Conservation (phyloP, 2,329 filamentous ascomycete species). For the Monosporascus sp. region DNA sequence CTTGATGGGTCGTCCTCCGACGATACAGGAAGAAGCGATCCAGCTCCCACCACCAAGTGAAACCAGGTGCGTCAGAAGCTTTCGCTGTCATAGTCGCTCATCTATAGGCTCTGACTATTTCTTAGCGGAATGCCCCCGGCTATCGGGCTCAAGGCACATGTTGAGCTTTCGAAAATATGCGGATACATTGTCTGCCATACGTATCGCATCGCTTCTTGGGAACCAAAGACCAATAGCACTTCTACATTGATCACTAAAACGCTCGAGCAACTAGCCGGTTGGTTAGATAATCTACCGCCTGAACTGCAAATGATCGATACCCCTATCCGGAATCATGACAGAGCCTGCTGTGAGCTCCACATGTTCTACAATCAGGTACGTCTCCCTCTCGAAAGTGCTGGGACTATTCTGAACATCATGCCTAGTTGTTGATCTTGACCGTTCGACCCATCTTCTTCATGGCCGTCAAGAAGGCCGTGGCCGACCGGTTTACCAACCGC, state of each 20-base stretch:
- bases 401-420: not conserved
- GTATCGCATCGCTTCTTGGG: conserved; percentile 33
- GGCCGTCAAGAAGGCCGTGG: conserved; percentile 41
- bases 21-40: conserved; percentile 42
- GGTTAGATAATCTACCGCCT: conserved; percentile 32
- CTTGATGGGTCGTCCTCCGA: conserved; percentile 43
- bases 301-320: conserved; percentile 31
- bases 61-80: conserved; percentile 30
- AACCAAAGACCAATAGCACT: conserved; percentile 16
- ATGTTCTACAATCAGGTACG: conserved; percentile 42
- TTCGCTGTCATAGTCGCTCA: not conserved
- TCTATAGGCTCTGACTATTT: conserved; percentile 2
- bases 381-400: not conserved
- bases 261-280: conserved; percentile 35
- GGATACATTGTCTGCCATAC: conserved; percentile 43
- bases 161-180: conserved; percentile 42
- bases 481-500: conserved; percentile 30
- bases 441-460: conserved; percentile 43
- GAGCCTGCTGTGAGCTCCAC: conserved; percentile 39
- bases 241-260: conserved; percentile 32
- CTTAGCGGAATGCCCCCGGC: conserved; percentile 37
- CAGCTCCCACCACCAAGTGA: conserved; percentile 35
- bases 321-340: conserved; percentile 30
- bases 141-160: conserved; percentile 38
- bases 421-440: conserved; percentile 41